Evolutionary conservation across 2,329 filamentous ascomycete species (phyloP), one percentile per base, ranked within the genome.

Genomic region (Lachnellula occidentalis): DNA sequence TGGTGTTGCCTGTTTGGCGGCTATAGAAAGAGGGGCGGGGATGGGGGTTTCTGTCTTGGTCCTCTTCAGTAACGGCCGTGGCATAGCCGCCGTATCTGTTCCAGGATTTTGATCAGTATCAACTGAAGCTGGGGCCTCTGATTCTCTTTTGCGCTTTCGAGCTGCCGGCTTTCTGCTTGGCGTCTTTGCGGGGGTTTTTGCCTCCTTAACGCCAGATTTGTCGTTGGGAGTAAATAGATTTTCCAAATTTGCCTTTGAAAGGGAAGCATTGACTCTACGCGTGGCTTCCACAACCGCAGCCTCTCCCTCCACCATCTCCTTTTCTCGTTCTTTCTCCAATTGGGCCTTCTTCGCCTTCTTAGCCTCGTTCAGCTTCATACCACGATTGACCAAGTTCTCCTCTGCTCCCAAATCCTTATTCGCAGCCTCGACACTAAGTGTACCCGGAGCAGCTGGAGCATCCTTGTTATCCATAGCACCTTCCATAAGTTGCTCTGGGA

Each of bases 321-420:
- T 89, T 11, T 72, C 67, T 87, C 88, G 71, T 89, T 90, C 2
- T 88, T 43, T 43, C 41, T 43, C 41, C 41, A 43, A 6, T 19
- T 43, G 41, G 15, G 22, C 84, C 6, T 79, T 80, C 69, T 88
- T 89, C n/a, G 87, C 70, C 68, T 88, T 90, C 72, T 90, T 91
- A 0, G 87, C 84, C 63, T 89, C 86, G 66, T 90, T 90, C 22
- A 90, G 75, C 65, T 88, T 86, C 83, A 90, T 88, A 8, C 87
- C 87, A 50, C 86, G 79, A 68, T 90, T 87, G 66, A 83, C 83
- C 14, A 84, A 76, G 51, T 81, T 80, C 34, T 82, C 78, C 59
- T 88, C 84, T 34, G 87, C 82, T 14, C 34, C 76, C 78, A 45
- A 83, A 64, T 21, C 21, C 31, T 78, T 74, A 14, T 43, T 46